Percentiles rank a stretch among this genome's conserved stretches.
These are phyloP conservation scores for Aspergillus sclerotioniger DNA, from an alignment of 495 filamentous ascomycete genomes.

Conservation along the genomic window DNA sequence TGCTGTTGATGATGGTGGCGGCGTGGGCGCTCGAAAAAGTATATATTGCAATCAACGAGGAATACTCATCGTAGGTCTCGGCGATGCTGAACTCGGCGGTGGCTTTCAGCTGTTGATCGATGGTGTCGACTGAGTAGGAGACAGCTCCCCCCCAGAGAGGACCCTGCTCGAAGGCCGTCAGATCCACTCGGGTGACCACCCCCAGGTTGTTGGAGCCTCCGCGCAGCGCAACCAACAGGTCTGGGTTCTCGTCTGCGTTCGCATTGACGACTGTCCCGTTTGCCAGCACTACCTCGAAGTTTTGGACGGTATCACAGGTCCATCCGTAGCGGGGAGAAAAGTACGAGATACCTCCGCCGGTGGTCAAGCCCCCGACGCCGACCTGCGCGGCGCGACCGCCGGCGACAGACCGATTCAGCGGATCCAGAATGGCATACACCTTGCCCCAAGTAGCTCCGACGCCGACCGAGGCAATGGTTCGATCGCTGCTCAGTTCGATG, in stretches of 20 bases:
- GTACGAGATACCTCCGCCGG: slow-evolving; percentile 32
- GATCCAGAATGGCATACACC: slow-evolving; percentile 47
- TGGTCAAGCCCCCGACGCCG: slow-evolving; percentile 28
- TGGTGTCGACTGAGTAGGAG: slow-evolving; percentile 12
- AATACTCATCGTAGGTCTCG: slow-evolving; percentile 24
- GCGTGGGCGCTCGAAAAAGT: slow-evolving; percentile 8
- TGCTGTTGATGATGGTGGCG: slow-evolving; percentile 13
- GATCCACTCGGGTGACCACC: slow-evolving; percentile 53
- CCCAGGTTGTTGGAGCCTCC: slow-evolving; percentile 54
- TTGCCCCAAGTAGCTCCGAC: slow-evolving; percentile 51
- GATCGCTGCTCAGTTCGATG: slow-evolving; percentile 35
- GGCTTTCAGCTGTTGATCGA: slow-evolving; percentile 16
- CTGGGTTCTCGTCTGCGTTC: slow-evolving; percentile 27
- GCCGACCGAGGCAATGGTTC: slow-evolving; percentile 40
- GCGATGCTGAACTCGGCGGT: slow-evolving; percentile 16
- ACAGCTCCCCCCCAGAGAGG: slow-evolving; percentile 40
- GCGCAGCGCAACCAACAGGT: slow-evolving; percentile 45
- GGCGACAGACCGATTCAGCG: slow-evolving; percentile 42
- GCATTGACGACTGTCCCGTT: slow-evolving; percentile 33
- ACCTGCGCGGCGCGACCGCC: slow-evolving; percentile 48
- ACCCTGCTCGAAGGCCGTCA: slow-evolving; percentile 28
- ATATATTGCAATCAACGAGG: slow-evolving; percentile 26
- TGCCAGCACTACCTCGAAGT: slow-evolving; percentile 45
- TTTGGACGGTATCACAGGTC: slow-evolving; percentile 43
- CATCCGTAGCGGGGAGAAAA: slow-evolving; percentile 38